Evolutionary conservation across 306 rosid genomes (phyloP).

Genomic region (Vicia villosa): DNA sequence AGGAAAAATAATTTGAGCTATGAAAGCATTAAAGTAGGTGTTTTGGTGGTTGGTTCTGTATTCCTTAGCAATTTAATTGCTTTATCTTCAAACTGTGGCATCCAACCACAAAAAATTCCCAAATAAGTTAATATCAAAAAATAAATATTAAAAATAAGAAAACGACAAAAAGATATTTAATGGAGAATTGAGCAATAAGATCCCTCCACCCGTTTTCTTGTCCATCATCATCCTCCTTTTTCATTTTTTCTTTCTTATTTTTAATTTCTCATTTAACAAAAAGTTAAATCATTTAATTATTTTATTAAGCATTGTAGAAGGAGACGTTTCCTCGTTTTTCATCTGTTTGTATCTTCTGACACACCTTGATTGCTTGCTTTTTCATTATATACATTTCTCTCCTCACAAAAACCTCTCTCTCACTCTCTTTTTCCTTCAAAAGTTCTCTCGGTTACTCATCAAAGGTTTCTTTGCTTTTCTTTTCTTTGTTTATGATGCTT

Average conservation of each 20-base stretch:
- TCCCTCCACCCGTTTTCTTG: slow-evolving; percentile 59
- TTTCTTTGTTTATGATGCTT: slow-evolving; percentile 47
- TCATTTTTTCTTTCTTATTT: not conserved
- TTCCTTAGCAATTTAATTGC: slow-evolving; percentile 71
- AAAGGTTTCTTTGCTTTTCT: slow-evolving; percentile 48
- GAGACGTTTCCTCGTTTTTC: slow-evolving; percentile 98
- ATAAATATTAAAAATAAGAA: slow-evolving; percentile 43
- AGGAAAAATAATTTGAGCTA: slow-evolving; percentile 33
- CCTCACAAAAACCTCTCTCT: slow-evolving; percentile 42
- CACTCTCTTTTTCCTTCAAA: slow-evolving; percentile 39
- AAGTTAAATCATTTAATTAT: not conserved
- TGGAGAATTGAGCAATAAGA: slow-evolving; percentile 65
- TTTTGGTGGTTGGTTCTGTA: slow-evolving; percentile 75
- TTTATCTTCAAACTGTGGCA: slow-evolving; percentile 81
- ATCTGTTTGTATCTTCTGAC: slow-evolving; percentile 86
- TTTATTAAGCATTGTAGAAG: slow-evolving; percentile 67
- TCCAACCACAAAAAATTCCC: slow-evolving; percentile 79
- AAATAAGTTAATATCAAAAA: slow-evolving; percentile 44
- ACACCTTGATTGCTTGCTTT: slow-evolving; percentile 54
- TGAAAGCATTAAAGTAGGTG: slow-evolving; percentile 70
- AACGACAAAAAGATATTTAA: slow-evolving; percentile 96
- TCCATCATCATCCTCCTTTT: slow-evolving; percentile 45
- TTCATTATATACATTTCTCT: slow-evolving; percentile 38
- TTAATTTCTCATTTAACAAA: slow-evolving; percentile 21
- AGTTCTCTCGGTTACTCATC: slow-evolving; percentile 60